These are phyloP conservation scores for Nigrospora sphaerica DNA, from an alignment of 2,329 filamentous ascomycete genomes.

Conservation along the genomic window DNA sequence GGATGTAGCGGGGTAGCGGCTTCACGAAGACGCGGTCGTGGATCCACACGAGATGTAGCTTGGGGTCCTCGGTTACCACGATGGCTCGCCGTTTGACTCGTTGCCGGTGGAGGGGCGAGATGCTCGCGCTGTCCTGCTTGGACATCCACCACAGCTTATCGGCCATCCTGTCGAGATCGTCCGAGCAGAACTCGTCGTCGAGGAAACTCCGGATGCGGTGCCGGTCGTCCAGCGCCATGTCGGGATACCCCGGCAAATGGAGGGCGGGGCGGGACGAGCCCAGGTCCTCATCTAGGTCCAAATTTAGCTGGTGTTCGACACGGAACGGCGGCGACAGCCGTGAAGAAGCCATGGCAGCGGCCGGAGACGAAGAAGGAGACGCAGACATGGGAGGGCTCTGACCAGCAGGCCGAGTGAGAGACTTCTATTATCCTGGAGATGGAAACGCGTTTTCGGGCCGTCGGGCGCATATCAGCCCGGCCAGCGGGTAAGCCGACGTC, in stretches of 20 bases:
- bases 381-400: too few species aligned
- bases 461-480: too few species aligned
- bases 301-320: too few species aligned
- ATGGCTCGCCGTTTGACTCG: conserved; percentile 19
- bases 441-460: too few species aligned
- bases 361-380: too few species aligned
- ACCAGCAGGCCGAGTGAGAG: too few species aligned
- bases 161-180: conserved; percentile 5
- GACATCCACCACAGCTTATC: conserved; percentile 7
- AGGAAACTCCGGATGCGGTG: conserved; percentile 2
- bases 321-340: too few species aligned
- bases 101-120: conserved; percentile 21
- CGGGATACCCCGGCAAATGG: conserved; percentile 7
- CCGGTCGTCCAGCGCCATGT: conserved; percentile 2
- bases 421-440: too few species aligned
- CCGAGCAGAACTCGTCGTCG: conserved; percentile 4
- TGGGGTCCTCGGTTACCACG: conserved; percentile 24
- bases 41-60: conserved; percentile 26
- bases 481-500: neutral
- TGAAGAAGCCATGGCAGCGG: too few species aligned
- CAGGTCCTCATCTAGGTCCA: too few species aligned
- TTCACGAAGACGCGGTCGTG: conserved; percentile 22
- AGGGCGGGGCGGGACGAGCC: too few species aligned
- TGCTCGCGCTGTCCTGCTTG: conserved; percentile 8
- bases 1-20: too few species aligned